Evolutionary conservation across 495 filamentous ascomycete genomes (phyloP), one percentile per base, ranked within the genome.

Genomic region (Copromyces sp.): DNA sequence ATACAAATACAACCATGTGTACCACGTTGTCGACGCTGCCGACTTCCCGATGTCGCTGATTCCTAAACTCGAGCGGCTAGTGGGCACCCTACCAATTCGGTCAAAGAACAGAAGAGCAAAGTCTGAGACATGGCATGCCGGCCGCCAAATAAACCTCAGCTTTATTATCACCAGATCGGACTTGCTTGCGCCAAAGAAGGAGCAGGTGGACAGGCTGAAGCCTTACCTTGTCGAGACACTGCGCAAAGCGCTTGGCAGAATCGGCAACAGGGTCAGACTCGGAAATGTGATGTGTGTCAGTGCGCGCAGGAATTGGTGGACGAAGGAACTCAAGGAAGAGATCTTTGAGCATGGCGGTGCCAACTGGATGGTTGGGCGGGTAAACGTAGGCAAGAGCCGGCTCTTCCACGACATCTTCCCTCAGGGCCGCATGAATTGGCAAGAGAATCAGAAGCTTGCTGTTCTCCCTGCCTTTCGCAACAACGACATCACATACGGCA

Each of bases 351-450:
- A 93, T 45, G 93, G 91, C 9, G 94, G 95, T 3, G 96, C 91
- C 6, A 87, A 92, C n/a, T 99, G 95, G 95, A 90, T 99, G 84
- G 93, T 98, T 35, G 95, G 96, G n/a, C 97, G 94, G 76, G 93
- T 91, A 69, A 99, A 99, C 78, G 95, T 98, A 37, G 95, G 95
- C 16, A 99, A 99, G 81, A 97, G 94, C 78, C 90, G 90, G 74
- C 90, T 99, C 35, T 93, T 98, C 70, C 89, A 94, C 77, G 85
- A 85, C 9, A 89, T 96, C 20, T 96, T 93, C 76, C 94, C 94
- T 17, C 96, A 97, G 78, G 92, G 92, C 35, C 86, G 89, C 61
- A 87, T 84, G 75, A 82, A 83, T 39, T 84, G 14, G 73, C 73
- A 74, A 16, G 75, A 77, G 3, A 70, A 79, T 39, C 76, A 77